Conservation (phyloP, 768 basidiomycete species). For the Amanita rimosa region DNA sequence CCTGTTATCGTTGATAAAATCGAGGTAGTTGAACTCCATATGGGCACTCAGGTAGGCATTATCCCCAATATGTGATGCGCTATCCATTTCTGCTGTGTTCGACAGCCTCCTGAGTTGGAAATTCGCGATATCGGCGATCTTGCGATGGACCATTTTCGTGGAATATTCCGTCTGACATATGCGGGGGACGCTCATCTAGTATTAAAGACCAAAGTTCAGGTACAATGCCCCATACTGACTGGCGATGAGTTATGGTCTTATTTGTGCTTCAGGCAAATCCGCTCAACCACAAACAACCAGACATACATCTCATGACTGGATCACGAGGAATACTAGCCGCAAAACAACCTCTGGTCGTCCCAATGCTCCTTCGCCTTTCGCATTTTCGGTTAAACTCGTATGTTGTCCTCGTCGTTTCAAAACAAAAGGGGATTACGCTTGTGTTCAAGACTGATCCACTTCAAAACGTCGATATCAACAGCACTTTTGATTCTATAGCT, state of each 20-base stretch:
- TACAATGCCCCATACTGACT: slow-evolving; percentile 19
- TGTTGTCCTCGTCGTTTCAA: slow-evolving; percentile 94
- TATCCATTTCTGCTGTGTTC: neutral
- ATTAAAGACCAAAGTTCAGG: slow-evolving; percentile 88
- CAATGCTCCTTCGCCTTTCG: slow-evolving; percentile 96
- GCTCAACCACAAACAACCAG: slow-evolving; percentile 83
- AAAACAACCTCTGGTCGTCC: slow-evolving; percentile 90
- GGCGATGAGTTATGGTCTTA: slow-evolving; percentile 1
- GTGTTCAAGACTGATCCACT: slow-evolving; percentile 99
- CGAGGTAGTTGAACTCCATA: slow-evolving; percentile 96
- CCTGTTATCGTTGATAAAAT: slow-evolving; percentile 96
- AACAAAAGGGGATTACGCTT: slow-evolving; percentile 95
- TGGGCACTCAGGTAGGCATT: slow-evolving; percentile 84
- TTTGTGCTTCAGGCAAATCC: slow-evolving; percentile 69
- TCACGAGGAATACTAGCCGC: slow-evolving; percentile 88
- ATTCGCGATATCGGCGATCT: slow-evolving; percentile 97
- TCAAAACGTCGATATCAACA: slow-evolving; percentile 95
- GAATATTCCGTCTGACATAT: slow-evolving; percentile 93
- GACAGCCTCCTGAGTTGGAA: slow-evolving; percentile 90
- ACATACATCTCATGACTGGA: slow-evolving; percentile 77
- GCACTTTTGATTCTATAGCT: slow-evolving; percentile 95
- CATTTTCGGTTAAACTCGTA: slow-evolving; percentile 90
- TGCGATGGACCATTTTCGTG: slow-evolving; percentile 90
- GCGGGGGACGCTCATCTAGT: slow-evolving; percentile 88
- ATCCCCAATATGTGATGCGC: slow-evolving; percentile 1